phyloP scores from a whole-genome alignment of 2,329 filamentous ascomycete genomes.

The Claviceps humidiphila region DNA sequence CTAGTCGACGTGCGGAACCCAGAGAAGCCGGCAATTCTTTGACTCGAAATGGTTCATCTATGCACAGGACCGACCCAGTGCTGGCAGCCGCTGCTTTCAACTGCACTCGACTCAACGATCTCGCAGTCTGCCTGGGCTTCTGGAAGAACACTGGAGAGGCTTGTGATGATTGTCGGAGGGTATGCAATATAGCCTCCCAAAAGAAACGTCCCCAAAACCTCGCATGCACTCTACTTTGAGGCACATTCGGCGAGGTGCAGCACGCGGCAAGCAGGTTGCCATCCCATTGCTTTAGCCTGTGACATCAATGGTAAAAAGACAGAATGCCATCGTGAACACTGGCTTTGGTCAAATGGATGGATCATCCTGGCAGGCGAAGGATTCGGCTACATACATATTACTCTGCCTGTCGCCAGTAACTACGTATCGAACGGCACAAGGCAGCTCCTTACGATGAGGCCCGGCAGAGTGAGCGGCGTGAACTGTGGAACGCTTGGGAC shows the following conservation, averaged over 20 bases:
- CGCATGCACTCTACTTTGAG: not conserved
- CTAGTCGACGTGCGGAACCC: not conserved
- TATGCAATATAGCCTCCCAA: conserved; percentile 2
- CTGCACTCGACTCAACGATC: not conserved
- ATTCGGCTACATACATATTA: no score
- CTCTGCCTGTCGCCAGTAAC: no score
- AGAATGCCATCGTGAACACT: not conserved
- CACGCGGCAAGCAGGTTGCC: conserved; percentile 1
- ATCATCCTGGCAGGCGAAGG: no score
- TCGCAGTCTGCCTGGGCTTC: not conserved
- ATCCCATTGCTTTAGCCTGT: not conserved
- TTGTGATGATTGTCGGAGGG: not conserved
- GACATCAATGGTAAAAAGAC: not conserved
- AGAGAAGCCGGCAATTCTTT: not conserved
- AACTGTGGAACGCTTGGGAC: no score
- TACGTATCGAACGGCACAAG: no score
- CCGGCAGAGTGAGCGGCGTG: no score
- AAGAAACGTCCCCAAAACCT: conserved; percentile 1
- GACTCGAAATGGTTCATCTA: not conserved
- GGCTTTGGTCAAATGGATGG: no score
- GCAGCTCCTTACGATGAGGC: no score
- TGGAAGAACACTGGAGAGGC: not conserved
- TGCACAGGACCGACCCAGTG: not conserved
- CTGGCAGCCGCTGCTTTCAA: not conserved
- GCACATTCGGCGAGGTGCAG: not conserved